These are phyloP conservation scores for Myriosclerotinia scirpicola DNA, from an alignment of 2,329 filamentous ascomycete genomes.

Conservation along the genomic window DNA sequence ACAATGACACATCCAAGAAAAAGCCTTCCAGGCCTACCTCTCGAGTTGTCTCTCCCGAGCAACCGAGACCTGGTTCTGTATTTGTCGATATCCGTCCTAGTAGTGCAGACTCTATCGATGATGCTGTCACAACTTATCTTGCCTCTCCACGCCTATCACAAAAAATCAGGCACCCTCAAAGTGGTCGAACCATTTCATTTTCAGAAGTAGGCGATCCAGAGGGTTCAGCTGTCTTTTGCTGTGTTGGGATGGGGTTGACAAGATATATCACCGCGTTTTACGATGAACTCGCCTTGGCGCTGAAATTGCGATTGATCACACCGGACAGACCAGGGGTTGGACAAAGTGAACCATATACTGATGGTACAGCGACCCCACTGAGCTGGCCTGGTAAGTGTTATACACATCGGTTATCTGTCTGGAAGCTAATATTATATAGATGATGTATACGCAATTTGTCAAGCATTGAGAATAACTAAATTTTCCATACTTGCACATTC, in stretches of 20 bases:
- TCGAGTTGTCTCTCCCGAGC: slow-evolving; percentile 36
- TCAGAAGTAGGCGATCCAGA: slow-evolving; percentile 94
- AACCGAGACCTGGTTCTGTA: slow-evolving; percentile 32
- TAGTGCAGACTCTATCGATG: slow-evolving; percentile 83
- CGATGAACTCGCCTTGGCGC: slow-evolving; percentile 85
- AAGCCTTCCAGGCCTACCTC: slow-evolving; percentile 43
- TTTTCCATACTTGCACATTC: slow-evolving; percentile 97
- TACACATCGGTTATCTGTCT: neutral
- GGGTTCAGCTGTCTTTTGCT: slow-evolving; percentile 91
- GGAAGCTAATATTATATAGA: slow-evolving; percentile 45
- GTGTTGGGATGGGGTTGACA: slow-evolving; percentile 95
- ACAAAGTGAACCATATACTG: slow-evolving; percentile 81
- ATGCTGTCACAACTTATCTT: slow-evolving; percentile 83
- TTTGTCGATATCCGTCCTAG: slow-evolving; percentile 67
- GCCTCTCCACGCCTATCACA: slow-evolving; percentile 82
- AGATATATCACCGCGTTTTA: slow-evolving; percentile 97
- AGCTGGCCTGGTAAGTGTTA: slow-evolving; percentile 80
- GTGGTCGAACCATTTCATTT: slow-evolving; percentile 86
- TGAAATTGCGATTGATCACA: slow-evolving; percentile 88
- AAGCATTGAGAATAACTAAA: slow-evolving; percentile 86
- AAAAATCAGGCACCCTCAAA: slow-evolving; percentile 81
- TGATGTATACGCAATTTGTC: slow-evolving; percentile 92
- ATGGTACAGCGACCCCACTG: slow-evolving; percentile 80
- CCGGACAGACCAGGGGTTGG: slow-evolving; percentile 93
- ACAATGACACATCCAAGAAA: slow-evolving; percentile 42